Conservation (phyloP, 495 filamentous ascomycete genomes). For the Hypoxylon subgilvum region DNA sequence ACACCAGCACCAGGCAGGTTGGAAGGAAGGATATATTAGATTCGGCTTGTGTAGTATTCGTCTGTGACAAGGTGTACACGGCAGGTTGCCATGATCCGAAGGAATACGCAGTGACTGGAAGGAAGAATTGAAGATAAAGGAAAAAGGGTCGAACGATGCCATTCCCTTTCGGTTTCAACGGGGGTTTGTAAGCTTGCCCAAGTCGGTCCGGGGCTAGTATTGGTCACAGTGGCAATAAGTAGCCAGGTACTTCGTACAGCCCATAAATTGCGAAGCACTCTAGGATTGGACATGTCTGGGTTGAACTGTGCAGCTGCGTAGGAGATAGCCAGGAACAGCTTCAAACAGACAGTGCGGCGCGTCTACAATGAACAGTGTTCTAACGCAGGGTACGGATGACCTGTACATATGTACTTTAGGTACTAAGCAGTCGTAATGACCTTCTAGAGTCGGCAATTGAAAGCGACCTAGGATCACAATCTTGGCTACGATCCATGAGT, state of each 20-base stretch:
- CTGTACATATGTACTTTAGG: no score
- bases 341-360: conserved; percentile 13
- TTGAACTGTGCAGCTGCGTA: neutral
- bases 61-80: neutral
- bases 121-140: conserved; percentile 22
- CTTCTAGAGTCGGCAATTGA: conserved; percentile 20
- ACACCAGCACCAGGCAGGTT: conserved; percentile 30
- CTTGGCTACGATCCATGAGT: neutral
- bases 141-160: conserved; percentile 32
- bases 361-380: conserved; percentile 5
- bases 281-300: conserved; percentile 17
- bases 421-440: conserved; percentile 7
- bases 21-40: conserved; percentile 23
- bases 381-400: neutral
- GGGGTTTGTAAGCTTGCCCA: conserved; percentile 34
- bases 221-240: neutral
- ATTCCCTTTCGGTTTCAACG: conserved; percentile 22
- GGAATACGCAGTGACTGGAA: no score
- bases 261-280: neutral
- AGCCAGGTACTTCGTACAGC: neutral
- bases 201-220: conserved; percentile 4
- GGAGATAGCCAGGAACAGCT: neutral
- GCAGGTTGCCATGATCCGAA: conserved; percentile 2
- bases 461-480: conserved; percentile 4
- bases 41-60: conserved; percentile 1